Percentiles rank a stretch among this genome's conserved stretches.
These are phyloP conservation scores for Daldinia concentrica DNA, from an alignment of 495 filamentous ascomycete genomes.

Conservation along the genomic window DNA sequence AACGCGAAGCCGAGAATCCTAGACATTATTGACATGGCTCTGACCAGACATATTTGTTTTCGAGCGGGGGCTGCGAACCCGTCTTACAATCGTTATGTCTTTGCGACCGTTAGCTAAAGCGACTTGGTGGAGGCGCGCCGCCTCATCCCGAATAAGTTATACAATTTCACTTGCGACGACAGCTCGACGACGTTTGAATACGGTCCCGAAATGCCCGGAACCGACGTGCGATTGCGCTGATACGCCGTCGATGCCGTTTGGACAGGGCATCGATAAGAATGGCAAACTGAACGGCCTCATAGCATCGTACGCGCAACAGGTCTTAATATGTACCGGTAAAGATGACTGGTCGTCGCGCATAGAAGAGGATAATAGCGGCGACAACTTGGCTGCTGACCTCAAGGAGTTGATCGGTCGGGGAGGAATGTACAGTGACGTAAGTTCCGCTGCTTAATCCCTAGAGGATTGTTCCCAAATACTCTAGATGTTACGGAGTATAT, in stretches of 20 bases:
- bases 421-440: conserved; percentile 75
- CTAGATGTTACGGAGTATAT: neutral
- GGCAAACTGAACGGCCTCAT: conserved; percentile 77
- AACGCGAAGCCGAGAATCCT: neutral
- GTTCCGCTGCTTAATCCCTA: conserved; percentile 46
- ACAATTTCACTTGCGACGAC: neutral
- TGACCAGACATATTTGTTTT: neutral
- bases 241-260: conserved; percentile 70
- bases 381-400: conserved; percentile 75
- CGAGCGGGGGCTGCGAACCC: conserved; percentile 28
- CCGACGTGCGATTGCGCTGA: conserved; percentile 75
- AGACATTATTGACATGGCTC: neutral
- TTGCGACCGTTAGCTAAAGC: conserved; percentile 36
- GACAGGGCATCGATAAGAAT: conserved; percentile 77
- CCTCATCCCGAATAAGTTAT: conserved; percentile 7
- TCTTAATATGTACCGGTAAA: conserved; percentile 82
- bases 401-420: conserved; percentile 72
- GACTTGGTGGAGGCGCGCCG: conserved; percentile 29
- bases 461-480: conserved; percentile 11
- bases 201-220: conserved; percentile 71
- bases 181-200: conserved; percentile 51
- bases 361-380: conserved; percentile 60
- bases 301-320: conserved; percentile 79
- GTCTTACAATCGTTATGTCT: conserved; percentile 30
- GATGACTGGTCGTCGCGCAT: conserved; percentile 83